Evolutionary conservation across 257 asterid genomes (phyloP), one percentile per base, ranked within the genome.

Genomic region (Przewalskia tangutica): DNA sequence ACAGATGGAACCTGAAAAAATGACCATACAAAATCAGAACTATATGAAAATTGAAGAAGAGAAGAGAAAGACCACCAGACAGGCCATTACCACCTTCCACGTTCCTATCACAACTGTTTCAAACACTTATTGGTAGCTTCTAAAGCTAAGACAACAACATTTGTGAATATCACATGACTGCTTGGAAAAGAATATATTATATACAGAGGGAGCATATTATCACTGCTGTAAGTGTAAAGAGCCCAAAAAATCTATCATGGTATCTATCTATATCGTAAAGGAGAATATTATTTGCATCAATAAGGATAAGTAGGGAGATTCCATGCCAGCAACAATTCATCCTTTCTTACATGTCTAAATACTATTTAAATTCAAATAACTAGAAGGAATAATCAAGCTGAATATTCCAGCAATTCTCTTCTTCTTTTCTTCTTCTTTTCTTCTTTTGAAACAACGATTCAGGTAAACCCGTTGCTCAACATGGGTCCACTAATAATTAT

Each of bases 1-100:
- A 94, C 98, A 64, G 98, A 94, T 75, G 99, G 99, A 85, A 95
- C 98, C 99, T 95, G 95, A 82, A 73, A 87, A 83, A 76, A 50
- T 85, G 66, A 18, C 32, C 65, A 60, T 68, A 82, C 80, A 82
- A 82, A 63, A 83, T 77, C 76, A 63, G 66, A 82, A 78, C 67
- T 17, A 36, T 14, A 70, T 56, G 18, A 62, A 77, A 17, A 66
- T 11, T 59, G 27, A 63, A 63, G 82, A 81, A 59, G 27, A 55
- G 73, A 79, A 50, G 9, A 81, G 23, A 50, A 50, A 48, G 14
- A 73, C 79, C 7, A 50, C 44, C 62, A 50, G 14, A 7, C 79
- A 50, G 13, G 62, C 79, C 55, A 48, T 48, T 50, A 48, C 44
- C 79, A 50, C 60, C 23, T 48, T 73, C 17, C 60, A 73, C 32